Percentiles rank a stretch among this genome's conserved stretches.
Conservation (phyloP, 139 green algal species). For the Chlamydomonas urium region DNA sequence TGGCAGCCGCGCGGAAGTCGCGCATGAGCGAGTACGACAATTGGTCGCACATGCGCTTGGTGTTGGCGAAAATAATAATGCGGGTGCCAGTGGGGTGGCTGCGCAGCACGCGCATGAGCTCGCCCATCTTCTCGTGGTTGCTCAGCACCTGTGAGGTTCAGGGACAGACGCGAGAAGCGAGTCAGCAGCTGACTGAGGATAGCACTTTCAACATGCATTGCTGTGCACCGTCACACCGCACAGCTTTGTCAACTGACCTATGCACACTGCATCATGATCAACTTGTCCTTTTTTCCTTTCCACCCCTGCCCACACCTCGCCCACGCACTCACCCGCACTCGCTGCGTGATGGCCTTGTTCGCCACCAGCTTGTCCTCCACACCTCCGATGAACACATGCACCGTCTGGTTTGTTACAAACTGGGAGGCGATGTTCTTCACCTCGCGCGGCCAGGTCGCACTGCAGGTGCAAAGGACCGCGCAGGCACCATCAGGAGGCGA, state of each 20-base stretch:
- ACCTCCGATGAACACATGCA: conserved; percentile 89
- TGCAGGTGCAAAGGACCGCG: conserved; percentile 7
- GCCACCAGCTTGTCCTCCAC: conserved; percentile 83
- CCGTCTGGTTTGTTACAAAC: conserved; percentile 72
- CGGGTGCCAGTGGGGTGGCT: conserved; percentile 53
- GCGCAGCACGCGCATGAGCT: conserved; percentile 66
- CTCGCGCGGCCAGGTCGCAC: conserved; percentile 85
- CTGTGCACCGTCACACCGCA: no score
- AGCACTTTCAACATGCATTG: no score
- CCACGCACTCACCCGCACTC: conserved; percentile 38
- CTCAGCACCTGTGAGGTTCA: conserved; percentile 10
- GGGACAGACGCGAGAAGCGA: no score
- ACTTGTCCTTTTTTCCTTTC: no score
- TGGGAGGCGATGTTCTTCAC: conserved; percentile 81
- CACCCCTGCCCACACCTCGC: no score
- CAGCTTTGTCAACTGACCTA: no score
- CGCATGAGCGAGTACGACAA: conserved; percentile 49
- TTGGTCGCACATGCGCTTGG: conserved; percentile 93
- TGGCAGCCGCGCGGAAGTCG: conserved; percentile 66
- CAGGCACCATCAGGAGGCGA: no score
- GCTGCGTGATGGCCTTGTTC: conserved; percentile 89
- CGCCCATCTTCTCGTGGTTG: conserved; percentile 64
- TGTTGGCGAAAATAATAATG: conserved; percentile 88
- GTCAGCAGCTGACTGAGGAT: no score
- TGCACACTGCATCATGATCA: no score